Evolutionary conservation across 495 filamentous ascomycete species (phyloP).

Genomic region (Delitschia confertaspora): DNA sequence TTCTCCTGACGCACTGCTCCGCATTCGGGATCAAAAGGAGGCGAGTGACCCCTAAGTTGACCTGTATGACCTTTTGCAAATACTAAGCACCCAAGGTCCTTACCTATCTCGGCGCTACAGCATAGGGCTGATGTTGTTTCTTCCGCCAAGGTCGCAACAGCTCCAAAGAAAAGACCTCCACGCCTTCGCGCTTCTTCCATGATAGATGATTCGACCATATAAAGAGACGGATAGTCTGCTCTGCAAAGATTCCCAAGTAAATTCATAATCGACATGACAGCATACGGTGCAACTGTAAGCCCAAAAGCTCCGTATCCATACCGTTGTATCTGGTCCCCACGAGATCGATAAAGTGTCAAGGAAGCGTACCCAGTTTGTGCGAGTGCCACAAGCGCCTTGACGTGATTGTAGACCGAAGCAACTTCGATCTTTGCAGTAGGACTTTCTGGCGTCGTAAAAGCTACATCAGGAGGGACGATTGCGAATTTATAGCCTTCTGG

Average conservation of each 20-base stretch:
- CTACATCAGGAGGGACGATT: conserved; percentile 4
- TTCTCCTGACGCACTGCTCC: too few species aligned
- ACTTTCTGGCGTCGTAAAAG: background rate
- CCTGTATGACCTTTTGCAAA: background rate
- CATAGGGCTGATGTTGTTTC: background rate
- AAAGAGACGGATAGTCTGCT: conserved; percentile 14
- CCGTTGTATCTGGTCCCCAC: conserved; percentile 14
- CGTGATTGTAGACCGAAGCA: conserved; percentile 8
- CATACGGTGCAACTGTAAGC: conserved; percentile 21
- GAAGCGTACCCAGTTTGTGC: conserved; percentile 10
- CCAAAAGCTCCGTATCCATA: conserved; percentile 24
- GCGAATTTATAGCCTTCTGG: conserved; percentile 9
- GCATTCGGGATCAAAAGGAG: too few species aligned
- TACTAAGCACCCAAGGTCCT: background rate
- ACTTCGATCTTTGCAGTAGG: background rate
- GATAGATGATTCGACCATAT: conserved; percentile 16
- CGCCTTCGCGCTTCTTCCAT: conserved; percentile 17
- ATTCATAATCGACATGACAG: conserved; percentile 22
- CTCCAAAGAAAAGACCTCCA: conserved; percentile 10
- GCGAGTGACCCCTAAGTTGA: too few species aligned
- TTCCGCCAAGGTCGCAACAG: conserved; percentile 11
- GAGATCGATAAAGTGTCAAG: conserved; percentile 18
- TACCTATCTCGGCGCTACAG: background rate
- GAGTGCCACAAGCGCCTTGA: conserved; percentile 12
- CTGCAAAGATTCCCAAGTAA: conserved; percentile 17